Base-by-base conservation (phyloP, 345 rosid species). In the Ceriops decandra region DNA sequence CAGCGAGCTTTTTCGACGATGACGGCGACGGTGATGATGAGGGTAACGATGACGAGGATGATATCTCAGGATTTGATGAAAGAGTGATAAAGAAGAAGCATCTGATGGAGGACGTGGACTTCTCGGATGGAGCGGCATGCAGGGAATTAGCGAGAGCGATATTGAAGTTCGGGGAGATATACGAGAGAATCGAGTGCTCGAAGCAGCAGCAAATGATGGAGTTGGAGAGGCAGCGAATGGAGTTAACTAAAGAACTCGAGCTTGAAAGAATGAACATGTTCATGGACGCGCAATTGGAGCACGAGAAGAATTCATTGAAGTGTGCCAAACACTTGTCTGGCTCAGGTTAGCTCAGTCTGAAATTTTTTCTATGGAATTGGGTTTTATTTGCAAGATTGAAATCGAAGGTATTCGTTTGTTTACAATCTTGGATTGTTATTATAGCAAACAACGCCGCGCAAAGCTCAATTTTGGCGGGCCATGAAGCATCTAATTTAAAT, bases 201-300 rank as follows among this genome's bases (percentile, higher is more conserved):
- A 67, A 67, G 54, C 68, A 66, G 72, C 66, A 56, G 65, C 72
- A 62, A 62, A 61, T 76, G 75, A 11, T 71, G 61, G 79, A 76
- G 35, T 28, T 76, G 60, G 79, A 76, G 65, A 76, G 71, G 63
- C 79, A 76, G 72, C 67, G 79, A 47, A 71, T 76, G 79, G 57
- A 71, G 60, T 62, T 76, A 7, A 67, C 79, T 56, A 76, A 76
- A 22, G 75, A 76, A 32, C 54, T 76, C 15, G 79, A 76, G 68
- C 66, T 76, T 27, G 68, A 76, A 24, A 71, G 75, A 21, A 62
- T 76, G 62, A 66, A 67, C 38, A 57, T 70, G 64, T 61, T 70
- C 31, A 21, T 71, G 54, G 71, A 64, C 64, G 74, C 74, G 2
- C 64, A 71, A 47, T n/a, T 71, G 57, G 64, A 64, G 58, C 63